Conservation (phyloP, 768 basidiomycete species). For the Boletus huronensis region DNA sequence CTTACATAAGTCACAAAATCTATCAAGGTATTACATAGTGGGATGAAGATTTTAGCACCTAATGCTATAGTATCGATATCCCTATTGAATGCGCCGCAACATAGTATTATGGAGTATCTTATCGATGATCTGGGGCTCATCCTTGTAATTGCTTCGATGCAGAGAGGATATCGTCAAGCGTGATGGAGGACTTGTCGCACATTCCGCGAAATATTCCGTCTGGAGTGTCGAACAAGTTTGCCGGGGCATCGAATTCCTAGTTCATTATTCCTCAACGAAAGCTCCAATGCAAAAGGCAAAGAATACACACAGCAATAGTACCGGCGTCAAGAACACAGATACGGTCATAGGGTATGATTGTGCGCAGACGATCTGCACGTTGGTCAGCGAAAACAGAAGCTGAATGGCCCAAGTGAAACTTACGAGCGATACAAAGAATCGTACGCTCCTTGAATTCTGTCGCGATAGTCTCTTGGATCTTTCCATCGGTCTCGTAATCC, state of each 20-base stretch:
- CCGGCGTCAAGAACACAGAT: constrained; percentile 87
- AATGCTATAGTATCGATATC: background rate
- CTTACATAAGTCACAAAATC: background rate
- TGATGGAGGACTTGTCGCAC: constrained; percentile 81
- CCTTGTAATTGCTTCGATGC: constrained; percentile 24
- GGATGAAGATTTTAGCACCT: too few relatives aligned
- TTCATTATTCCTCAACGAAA: background rate
- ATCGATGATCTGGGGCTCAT: background rate
- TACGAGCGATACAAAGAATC: constrained; percentile 82
- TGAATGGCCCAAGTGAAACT: constrained; percentile 27
- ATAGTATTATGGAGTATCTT: background rate
- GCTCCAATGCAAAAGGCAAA: background rate
- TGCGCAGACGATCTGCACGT: constrained; percentile 69
- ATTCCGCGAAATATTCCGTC: constrained; percentile 79
- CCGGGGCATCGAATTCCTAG: constrained; percentile 81
- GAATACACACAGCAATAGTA: constrained; percentile 55
- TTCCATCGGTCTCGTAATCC: constrained; percentile 85
- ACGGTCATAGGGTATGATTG: constrained; percentile 85
- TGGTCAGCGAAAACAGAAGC: background rate
- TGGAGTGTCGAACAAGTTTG: constrained; percentile 50
- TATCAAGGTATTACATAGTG: background rate
- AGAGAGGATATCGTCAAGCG: constrained; percentile 60
- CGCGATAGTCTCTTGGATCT: constrained; percentile 89
- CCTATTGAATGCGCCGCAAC: background rate
- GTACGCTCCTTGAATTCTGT: constrained; percentile 81